Conservation (phyloP, 148 eudicot species). For the Silene uniflora region DNA sequence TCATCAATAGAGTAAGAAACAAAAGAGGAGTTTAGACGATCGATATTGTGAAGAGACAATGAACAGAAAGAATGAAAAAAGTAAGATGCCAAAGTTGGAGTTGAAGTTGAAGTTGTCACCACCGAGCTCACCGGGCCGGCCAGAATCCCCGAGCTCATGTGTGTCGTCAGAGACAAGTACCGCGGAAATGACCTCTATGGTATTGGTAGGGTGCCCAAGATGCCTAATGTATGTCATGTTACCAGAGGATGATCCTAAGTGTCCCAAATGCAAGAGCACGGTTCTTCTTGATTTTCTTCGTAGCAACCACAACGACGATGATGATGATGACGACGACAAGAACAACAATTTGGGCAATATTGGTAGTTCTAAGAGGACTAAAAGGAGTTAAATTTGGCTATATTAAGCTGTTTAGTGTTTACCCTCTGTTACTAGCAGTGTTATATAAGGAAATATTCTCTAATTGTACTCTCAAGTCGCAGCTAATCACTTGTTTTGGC, state of each 20-base stretch:
- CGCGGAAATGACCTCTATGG: constrained; percentile 58
- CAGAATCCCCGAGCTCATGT: constrained; percentile 59
- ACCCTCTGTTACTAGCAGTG: constrained; percentile 15
- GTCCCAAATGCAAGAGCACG: constrained; percentile 75
- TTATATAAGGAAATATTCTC: constrained; percentile 9
- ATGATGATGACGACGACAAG: constrained; percentile 8
- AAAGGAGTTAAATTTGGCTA: constrained; percentile 24
- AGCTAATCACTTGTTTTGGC: too few relatives aligned
- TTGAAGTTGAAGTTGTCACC: constrained; percentile 63
- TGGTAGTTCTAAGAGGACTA: constrained; percentile 30
- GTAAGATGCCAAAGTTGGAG: constrained; percentile 42
- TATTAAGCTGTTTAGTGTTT: neutral
- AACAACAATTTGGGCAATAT: neutral
- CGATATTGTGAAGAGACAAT: neutral
- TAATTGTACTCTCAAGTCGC: constrained; percentile 8
- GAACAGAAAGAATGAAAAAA: constrained; percentile 38
- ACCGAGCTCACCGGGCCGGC: constrained; percentile 40
- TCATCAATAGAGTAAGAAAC: too few relatives aligned
- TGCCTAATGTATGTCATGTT: too few relatives aligned
- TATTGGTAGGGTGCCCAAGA: constrained; percentile 70
- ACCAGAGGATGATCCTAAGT: constrained; percentile 53
- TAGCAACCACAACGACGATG: constrained; percentile 15
- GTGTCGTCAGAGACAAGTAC: constrained; percentile 53
- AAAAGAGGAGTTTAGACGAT: constrained; percentile 15
- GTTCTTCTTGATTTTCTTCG: constrained; percentile 58